Conservation (phyloP, 257 asterid species). For the Nicotiana noctiflora region DNA sequence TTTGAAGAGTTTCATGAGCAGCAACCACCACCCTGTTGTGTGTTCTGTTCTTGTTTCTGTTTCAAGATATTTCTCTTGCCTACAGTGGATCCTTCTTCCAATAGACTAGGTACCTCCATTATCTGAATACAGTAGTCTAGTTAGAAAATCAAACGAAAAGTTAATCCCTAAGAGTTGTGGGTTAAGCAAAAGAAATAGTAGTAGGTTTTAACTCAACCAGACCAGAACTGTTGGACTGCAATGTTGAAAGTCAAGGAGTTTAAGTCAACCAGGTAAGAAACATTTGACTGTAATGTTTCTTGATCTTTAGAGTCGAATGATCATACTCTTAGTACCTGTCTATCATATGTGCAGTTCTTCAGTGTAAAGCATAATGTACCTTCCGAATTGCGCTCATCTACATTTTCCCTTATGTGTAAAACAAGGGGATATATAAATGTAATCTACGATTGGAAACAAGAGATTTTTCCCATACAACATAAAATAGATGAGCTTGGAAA, state of each 20-base stretch:
- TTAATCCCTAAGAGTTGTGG: background rate
- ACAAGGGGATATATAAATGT: background rate
- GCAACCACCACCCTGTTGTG: conserved; percentile 46
- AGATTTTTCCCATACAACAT: background rate
- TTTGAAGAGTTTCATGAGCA: conserved; percentile 43
- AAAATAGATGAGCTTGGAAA: background rate
- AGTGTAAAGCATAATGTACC: background rate
- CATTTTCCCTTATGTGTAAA: background rate
- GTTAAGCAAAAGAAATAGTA: background rate
- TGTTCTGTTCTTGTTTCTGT: conserved; percentile 64
- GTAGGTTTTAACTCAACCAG: background rate
- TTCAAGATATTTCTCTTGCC: conserved; percentile 75
- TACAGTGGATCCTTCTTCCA: conserved; percentile 68
- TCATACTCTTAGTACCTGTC: background rate
- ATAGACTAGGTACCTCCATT: conserved; percentile 86
- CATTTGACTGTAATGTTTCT: background rate
- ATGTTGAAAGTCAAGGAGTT: background rate
- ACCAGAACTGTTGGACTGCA: background rate
- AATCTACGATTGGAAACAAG: background rate
- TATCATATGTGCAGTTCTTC: background rate
- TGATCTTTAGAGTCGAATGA: background rate
- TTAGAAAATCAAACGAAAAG: background rate
- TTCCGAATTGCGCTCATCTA: background rate
- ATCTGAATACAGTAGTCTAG: conserved; percentile 34
- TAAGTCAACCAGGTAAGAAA: background rate